Base-by-base conservation (phyloP, 208 protist species). In the Acanthamoeba lenticulata region DNA sequence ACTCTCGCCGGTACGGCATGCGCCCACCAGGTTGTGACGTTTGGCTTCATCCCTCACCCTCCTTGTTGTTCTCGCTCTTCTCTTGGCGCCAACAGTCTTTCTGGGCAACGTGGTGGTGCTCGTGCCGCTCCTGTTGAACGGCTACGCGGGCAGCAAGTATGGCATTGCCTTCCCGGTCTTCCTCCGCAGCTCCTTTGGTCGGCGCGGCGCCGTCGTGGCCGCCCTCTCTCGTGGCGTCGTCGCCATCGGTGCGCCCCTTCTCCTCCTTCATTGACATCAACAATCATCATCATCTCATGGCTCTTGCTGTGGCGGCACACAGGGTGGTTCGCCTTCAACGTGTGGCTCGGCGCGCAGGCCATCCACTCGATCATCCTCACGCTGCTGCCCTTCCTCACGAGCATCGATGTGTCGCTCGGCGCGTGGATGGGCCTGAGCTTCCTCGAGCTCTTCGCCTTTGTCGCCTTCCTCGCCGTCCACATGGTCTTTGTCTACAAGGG, bases 131-230 rank as follows among this genome's bases (percentile, higher is more conserved):
- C 42, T 86, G 38, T 38, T 86, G 24, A 86, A 86, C 38, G 77
- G 77, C 45, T 45, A 86, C 21, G 77, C 77, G 77, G 77, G 77
- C 11, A 55, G 36, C 38, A 45, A 55, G 42, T 86, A 86, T 36
- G 77, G 77, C 45, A 86, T 86, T 38, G 38, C 77, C 13, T 86
- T 86, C 38, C 77, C 77, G 1, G 77, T 86, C 42, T 86, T 86
- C 45, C 77, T 86, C 6, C 77, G 77, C 27, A 57, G 42, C 45
- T 57, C 42, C 3, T 86, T 86, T n/a, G 77, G 77, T 32, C 38
- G 42, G 7, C 38, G 77, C 5, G 77, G 77, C 1, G 77, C 77
- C 27, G 45, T 45, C 6, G 77, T 86, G 34, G 77, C 77, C n/a
- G 77, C 77, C 3, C 77, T 86, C 17, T 45, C 77, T 5, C 77